phyloP scores from a whole-genome alignment of 805 yeast genomes.

The Barnettozyma pratensis region DNA sequence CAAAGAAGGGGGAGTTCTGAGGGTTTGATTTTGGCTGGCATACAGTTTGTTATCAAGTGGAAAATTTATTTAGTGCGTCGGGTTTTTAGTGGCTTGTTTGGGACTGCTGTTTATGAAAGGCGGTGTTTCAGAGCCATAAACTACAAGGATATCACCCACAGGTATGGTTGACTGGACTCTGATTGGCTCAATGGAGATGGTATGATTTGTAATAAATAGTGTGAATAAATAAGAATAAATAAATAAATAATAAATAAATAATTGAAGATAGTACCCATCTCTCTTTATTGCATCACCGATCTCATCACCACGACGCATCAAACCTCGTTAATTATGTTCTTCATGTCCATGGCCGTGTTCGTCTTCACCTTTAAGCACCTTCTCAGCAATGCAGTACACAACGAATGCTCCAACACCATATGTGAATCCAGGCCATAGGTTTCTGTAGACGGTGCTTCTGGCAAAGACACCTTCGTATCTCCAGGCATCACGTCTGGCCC shows the following conservation, averaged over 20 bases:
- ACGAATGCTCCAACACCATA: slow-evolving; percentile 74
- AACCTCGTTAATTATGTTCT: slow-evolving; percentile 4
- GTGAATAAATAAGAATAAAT: not conserved
- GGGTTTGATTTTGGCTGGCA: too few species aligned
- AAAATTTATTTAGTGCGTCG: too few species aligned
- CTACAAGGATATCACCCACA: too few species aligned
- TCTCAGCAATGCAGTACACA: slow-evolving; percentile 44
- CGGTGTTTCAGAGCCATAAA: too few species aligned
- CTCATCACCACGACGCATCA: not conserved
- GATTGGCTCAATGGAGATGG: not conserved
- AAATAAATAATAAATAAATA: not conserved
- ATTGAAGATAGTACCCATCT: not conserved
- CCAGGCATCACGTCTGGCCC: slow-evolving; percentile 80
- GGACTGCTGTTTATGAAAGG: too few species aligned
- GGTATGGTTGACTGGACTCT: too few species aligned
- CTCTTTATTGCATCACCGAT: not conserved
- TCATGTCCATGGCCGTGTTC: slow-evolving; percentile 10
- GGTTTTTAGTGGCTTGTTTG: too few species aligned
- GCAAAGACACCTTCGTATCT: slow-evolving; percentile 81
- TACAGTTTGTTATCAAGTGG: too few species aligned
- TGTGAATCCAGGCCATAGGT: slow-evolving; percentile 77
- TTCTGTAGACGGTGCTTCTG: slow-evolving; percentile 60
- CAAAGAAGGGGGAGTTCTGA: too few species aligned
- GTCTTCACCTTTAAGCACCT: slow-evolving; percentile 13
- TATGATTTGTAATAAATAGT: not conserved